These are phyloP conservation scores for Irineochytrium annulatum DNA, from an alignment of 192 early-diverging fungal species.

Conservation along the genomic window DNA sequence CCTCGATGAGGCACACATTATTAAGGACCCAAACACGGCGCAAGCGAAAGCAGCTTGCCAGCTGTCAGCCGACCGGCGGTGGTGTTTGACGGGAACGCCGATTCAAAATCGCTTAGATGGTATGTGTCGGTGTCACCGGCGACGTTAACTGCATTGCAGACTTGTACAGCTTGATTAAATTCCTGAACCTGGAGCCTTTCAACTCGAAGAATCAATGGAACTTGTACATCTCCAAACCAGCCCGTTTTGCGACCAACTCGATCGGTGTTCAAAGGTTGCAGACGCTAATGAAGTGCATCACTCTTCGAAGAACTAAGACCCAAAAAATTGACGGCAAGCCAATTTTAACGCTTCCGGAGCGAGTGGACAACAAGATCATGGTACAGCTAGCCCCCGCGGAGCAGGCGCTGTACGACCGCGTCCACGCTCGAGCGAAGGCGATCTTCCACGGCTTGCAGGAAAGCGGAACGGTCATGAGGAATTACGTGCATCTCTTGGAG, in stretches of 20 bases:
- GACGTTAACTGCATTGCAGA: conserved; percentile 43
- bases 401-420: conserved; percentile 39
- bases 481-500: conserved; percentile 47
- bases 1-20: conserved; percentile 92
- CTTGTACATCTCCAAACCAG: conserved; percentile 34
- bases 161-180: conserved; percentile 78
- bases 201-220: conserved; percentile 34
- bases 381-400: conserved; percentile 39
- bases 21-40: conserved; percentile 74
- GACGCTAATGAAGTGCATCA: conserved; percentile 68
- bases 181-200: conserved; percentile 69
- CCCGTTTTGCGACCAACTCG: conserved; percentile 16
- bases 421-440: conserved; percentile 25
- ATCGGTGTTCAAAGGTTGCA: conserved; percentile 38
- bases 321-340: conserved; percentile 71
- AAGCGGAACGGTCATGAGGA: conserved; percentile 24
- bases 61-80: conserved; percentile 64
- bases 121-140: neutral
- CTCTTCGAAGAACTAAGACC: conserved; percentile 84
- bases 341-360: conserved; percentile 73
- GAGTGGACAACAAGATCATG: conserved; percentile 15
- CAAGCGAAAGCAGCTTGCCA: conserved; percentile 71
- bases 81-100: conserved; percentile 91
- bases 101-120: conserved; percentile 76
- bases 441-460: conserved; percentile 31